These are phyloP conservation scores for Hordeum pubiflorum DNA, from an alignment of 202 grass and related monocot species.

Conservation along the genomic window DNA sequence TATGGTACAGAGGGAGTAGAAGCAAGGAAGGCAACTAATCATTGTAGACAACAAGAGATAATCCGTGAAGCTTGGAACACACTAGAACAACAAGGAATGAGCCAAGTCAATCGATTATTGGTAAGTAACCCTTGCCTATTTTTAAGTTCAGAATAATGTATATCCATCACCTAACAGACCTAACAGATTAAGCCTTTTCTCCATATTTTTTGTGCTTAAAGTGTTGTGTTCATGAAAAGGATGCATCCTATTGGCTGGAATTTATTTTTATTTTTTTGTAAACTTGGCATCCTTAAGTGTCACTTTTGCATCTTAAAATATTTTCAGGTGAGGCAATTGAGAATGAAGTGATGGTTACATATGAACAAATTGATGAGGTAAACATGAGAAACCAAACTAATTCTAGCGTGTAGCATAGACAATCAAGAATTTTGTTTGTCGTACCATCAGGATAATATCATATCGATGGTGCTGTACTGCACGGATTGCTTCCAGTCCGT, in stretches of 20 bases:
- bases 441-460: constrained; percentile 92
- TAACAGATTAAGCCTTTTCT: constrained; percentile 8
- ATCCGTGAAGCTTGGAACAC: not conserved
- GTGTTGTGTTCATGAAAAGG: not conserved
- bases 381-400: not conserved
- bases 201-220: not conserved
- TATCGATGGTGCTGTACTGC: constrained; percentile 60
- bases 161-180: not conserved
- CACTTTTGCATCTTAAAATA: constrained; percentile 16
- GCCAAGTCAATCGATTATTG: not conserved
- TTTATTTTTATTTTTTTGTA: not conserved
- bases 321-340: constrained; percentile 3
- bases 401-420: not conserved
- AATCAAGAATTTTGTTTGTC: constrained; percentile 5
- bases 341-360: not conserved
- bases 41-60: constrained; percentile 12
- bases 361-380: constrained; percentile 12
- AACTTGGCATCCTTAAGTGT: not conserved
- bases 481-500: constrained; percentile 73
- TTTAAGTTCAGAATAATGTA: not conserved
- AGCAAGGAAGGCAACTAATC: not conserved
- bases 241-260: constrained; percentile 3
- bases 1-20: not conserved
- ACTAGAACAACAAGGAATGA: not conserved
- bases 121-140: not conserved